Evolutionary conservation across 495 filamentous ascomycete species (phyloP), one percentile per base, ranked within the genome.

Genomic region (Tuber brumale): DNA sequence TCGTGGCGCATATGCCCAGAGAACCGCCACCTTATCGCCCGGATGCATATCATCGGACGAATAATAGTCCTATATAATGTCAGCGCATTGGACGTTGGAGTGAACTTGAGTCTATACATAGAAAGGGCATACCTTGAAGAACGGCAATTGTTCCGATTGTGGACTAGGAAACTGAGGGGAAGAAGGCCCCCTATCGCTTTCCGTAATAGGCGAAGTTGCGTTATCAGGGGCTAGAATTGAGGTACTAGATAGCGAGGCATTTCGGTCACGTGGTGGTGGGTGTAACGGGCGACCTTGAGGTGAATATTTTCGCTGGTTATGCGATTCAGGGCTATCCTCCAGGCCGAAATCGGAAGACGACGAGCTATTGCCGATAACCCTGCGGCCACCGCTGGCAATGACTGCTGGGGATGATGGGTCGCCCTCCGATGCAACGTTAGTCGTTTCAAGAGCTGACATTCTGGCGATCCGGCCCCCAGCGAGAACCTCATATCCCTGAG

Each of bases 1-100:
- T 61, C 96, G 90, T 41, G 96, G 94, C 82, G 95, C 91, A 82
- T 99, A 99, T 10, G 96, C 95, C 96, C 96, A 99, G 42, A 99
- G 88, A 10, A 92, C 92, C 18, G 95, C 88, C 42, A 99, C 96
- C 75, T 90, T 91, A 81, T 98, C 94, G 45, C 92, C 92, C 5
- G 95, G 91, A 76, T 94, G 93, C 77, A 99, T 97, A 78, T 98
- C 94, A 82, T 98, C 95, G 79, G 93, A 90, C 6, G 95, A 97
- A 84, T 99, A 99, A 84, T 99, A 99, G 82, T 99, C 95, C 81
- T 80, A 71, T 12, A 37, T 66, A 46, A 61, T 48, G 45, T 80
- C 8, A 80, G 37, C 14, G 69, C 1, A 42, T 70, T 19, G 42
- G 70, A 51, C 14, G 9, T 66, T 19, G 23, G 45, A 18, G 45